phyloP scores from a whole-genome alignment of 805 yeast genomes.

The Yamadazyma takamatsuzukensis region DNA sequence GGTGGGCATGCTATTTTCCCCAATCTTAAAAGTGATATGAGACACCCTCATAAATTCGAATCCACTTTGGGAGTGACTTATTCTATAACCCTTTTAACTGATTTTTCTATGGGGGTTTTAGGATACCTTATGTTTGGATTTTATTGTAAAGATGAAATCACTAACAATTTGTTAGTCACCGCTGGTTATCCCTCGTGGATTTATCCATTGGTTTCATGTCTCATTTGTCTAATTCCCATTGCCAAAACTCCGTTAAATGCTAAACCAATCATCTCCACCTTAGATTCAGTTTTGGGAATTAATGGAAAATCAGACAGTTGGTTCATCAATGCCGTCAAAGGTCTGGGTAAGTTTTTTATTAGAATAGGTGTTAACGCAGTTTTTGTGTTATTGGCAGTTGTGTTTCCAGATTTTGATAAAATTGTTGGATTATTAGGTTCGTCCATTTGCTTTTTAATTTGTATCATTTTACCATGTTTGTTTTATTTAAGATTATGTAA shows the following conservation, averaged over 20 bases:
- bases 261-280: slow-evolving; percentile 72
- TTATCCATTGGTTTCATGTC: slow-evolving; percentile 50
- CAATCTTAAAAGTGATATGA: slow-evolving; percentile 69
- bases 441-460: slow-evolving; percentile 72
- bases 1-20: slow-evolving; percentile 87
- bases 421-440: slow-evolving; percentile 81
- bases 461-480: slow-evolving; percentile 71
- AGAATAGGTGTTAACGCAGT: slow-evolving; percentile 48
- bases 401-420: slow-evolving; percentile 76
- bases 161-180: slow-evolving; percentile 44
- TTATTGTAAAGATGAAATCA: slow-evolving; percentile 48
- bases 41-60: slow-evolving; percentile 58
- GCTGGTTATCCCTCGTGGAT: slow-evolving; percentile 49
- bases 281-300: slow-evolving; percentile 51
- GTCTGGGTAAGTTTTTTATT: slow-evolving; percentile 16
- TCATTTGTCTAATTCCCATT: slow-evolving; percentile 79
- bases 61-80: slow-evolving; percentile 57
- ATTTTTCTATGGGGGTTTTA: slow-evolving; percentile 58
- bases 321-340: slow-evolving; percentile 7
- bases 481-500: slow-evolving; percentile 63
- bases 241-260: slow-evolving; percentile 83
- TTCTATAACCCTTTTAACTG: slow-evolving; percentile 55
- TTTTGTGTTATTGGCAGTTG: slow-evolving; percentile 57
- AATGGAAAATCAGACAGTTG: slow-evolving; percentile 14
- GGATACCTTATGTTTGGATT: slow-evolving; percentile 63